Base-by-base conservation (phyloP, 225 moss, liverwort and hornwort genomes). In the Polytrichum formosum region DNA sequence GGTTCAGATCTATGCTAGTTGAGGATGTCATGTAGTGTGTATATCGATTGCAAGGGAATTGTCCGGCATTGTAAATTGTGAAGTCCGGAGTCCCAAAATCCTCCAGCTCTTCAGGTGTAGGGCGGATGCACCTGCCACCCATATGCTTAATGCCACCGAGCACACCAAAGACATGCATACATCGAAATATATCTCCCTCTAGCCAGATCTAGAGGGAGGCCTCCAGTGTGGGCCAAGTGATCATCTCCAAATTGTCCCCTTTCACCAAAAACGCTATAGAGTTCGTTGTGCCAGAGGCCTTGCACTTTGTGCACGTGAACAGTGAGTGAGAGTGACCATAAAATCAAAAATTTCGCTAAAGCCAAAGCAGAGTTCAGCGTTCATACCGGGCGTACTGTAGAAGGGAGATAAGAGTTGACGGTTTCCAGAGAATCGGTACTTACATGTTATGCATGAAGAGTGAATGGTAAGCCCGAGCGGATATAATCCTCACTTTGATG, bases 1-100 rank as follows among this genome's bases (percentile, higher is more conserved):
- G 87, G 91, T 98, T 98, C 89, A 98, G 76, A 91, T 98, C 98
- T 92, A 98, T 88, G 91, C 94, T 98, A 98, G 97, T 98, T 98
- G 97, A 98, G 82, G 97, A 98, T 73, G 97, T 94, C 97, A 98
- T 98, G 89, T 94, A 98, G 87, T 98, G 97, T 78, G 97, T 98
- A 74, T 98, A 98, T 83, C 97, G 97, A 92, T 98, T 98, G 97
- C 97, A 98, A 86, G 97, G 97, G 74, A 98, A 98, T 88, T 98
- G 97, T 82, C 97, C 97, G 83, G 97, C 97, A 92, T 98, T 98
- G 94, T 98, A 98, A 77, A 98, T 98, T 72, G 97, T 98, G 92
- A 98, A 98, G 82, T 98, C 97, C 86, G 97, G 97, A 78, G 85
- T 87, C 79, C 91, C 97, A 85, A 91, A 98, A 79, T 98, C 94